Base-by-base conservation (phyloP, 805 yeast genomes). In the Candida ficus region DNA sequence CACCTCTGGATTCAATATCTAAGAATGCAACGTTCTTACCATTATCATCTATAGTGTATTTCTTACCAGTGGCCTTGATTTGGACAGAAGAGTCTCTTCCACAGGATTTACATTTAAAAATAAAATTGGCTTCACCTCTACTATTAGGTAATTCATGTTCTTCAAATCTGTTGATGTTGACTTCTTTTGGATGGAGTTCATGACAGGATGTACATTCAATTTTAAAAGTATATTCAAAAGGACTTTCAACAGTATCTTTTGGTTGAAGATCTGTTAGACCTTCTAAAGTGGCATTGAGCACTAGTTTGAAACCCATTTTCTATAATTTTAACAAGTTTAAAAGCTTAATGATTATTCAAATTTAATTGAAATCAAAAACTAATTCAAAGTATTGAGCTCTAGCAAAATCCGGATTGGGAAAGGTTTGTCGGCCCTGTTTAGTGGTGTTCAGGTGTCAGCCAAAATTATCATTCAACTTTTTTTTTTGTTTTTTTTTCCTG, bases 1-100 rank as follows among this genome's bases (percentile, higher is more conserved):
- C 61, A 4, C 99, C 99, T 52, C 99, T 77, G 36, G 89, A 74
- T 54, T 93, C 98, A 41, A 93, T 76, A 31, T 78, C 78, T 23
- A 89, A 66, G 23, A 90, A 55, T 2, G 62, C 51, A n/a, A 65
- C 72, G 33, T 67, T 57, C 48, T 71, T 67, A 5, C 70, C 73
- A 23, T 48, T 43, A 29, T 63, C 69, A 11, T 73, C 83, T 16
- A 46, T 34, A 23, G 50, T 52, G 42, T 56, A 58, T 4, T 25
- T 12, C 50, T 50, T 33, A 36, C 48, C 44, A 2, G 60, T 53
- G 38, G 53, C 45, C n/a, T 33, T 29, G n/a, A 57, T 54, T 21
- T 52, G 41, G 1, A 56, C 58, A 3, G 55, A 46, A 5, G 56
- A 52, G 18, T 57, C 57, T 32, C 53, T 49, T 7, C 50, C 60